phyloP scores from a whole-genome alignment of 2,329 filamentous ascomycete genomes.

The Helminthosporium solani region DNA sequence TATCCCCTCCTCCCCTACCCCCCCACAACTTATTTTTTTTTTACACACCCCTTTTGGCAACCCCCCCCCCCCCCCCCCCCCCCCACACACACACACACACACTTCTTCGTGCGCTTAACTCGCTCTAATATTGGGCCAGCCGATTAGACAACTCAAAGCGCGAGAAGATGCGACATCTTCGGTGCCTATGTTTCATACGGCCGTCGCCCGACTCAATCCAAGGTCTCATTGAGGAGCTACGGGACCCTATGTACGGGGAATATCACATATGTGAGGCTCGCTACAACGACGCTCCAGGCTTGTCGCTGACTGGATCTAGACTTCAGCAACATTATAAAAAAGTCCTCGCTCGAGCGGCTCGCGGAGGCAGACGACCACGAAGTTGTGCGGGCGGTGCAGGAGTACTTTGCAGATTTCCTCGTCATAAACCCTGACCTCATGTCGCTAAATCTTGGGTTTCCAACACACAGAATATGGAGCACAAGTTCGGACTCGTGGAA shows the following conservation, averaged over 20 bases:
- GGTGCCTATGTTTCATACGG: slow-evolving; percentile 89
- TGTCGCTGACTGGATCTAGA: slow-evolving; percentile 49
- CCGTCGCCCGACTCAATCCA: slow-evolving; percentile 93
- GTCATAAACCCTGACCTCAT: slow-evolving; percentile 95
- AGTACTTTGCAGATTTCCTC: slow-evolving; percentile 94
- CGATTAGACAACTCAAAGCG: slow-evolving; percentile 84
- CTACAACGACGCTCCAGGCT: neutral
- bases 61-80: too few species aligned
- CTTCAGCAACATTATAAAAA: slow-evolving; percentile 97
- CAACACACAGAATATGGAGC: slow-evolving; percentile 77
- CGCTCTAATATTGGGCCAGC: slow-evolving; percentile 38
- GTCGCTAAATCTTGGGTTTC: slow-evolving; percentile 71
- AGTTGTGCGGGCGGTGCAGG: slow-evolving; percentile 89
- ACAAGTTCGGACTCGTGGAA: slow-evolving; percentile 86
- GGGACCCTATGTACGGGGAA: slow-evolving; percentile 95
- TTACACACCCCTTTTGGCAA: too few species aligned
- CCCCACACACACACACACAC: too few species aligned
- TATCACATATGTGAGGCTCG: slow-evolving; percentile 74
- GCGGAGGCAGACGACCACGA: slow-evolving; percentile 98
- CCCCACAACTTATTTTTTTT: too few species aligned
- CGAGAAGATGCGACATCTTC: slow-evolving; percentile 97
- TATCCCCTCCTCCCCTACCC: too few species aligned
- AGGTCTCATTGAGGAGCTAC: slow-evolving; percentile 87
- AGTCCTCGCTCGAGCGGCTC: slow-evolving; percentile 88
- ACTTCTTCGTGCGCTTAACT: slow-evolving; percentile 4